Conservation (phyloP, 2,329 filamentous ascomycete genomes). For the Phialophora expanda region DNA sequence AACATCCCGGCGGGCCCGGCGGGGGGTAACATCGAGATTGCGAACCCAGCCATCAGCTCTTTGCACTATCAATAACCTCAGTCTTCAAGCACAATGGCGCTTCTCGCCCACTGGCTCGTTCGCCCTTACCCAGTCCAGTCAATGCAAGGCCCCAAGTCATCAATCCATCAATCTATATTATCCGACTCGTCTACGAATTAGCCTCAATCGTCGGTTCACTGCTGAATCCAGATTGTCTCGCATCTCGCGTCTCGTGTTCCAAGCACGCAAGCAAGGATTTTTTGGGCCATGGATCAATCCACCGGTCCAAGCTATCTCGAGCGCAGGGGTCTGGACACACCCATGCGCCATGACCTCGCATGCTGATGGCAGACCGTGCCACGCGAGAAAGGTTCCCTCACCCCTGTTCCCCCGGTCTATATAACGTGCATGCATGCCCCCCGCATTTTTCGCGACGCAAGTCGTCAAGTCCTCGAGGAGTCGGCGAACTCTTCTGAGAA, state of each 20-base stretch:
- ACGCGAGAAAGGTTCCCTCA: not conserved
- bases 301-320: not conserved
- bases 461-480: not conserved
- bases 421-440: not conserved
- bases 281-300: not conserved
- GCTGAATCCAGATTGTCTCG: not conserved
- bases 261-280: not conserved
- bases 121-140: not conserved
- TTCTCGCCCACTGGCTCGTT: not conserved
- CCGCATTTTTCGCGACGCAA: not conserved
- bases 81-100: not conserved
- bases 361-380: not conserved
- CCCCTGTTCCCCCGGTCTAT: not conserved
- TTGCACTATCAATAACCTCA: not conserved
- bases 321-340: too few species aligned
- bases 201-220: not conserved
- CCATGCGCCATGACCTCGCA: not conserved
- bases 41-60: not conserved
- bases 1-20: not conserved
- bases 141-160: not conserved
- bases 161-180: not conserved
- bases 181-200: conserved; percentile 5
- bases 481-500: not conserved
- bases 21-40: conserved; percentile 2
- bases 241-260: not conserved